Conservation (phyloP, 192 early-diverging fungal species). For the Gryganskiella cystojenkinii region DNA sequence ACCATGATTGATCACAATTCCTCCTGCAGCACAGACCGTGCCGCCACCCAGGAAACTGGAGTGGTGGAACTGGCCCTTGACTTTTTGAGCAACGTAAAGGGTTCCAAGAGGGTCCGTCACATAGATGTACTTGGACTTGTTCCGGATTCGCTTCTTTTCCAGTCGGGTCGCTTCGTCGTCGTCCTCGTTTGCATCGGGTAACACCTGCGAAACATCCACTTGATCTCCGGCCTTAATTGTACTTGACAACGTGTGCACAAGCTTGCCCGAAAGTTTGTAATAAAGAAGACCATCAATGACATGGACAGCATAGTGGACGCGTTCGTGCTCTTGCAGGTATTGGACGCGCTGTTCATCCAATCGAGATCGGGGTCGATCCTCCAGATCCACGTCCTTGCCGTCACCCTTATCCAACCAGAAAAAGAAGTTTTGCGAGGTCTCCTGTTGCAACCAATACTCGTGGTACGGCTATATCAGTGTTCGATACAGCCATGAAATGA, state of each 20-base stretch:
- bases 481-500: not conserved
- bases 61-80: conserved; percentile 57
- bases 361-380: conserved; percentile 26
- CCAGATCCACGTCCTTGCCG: conserved; percentile 37
- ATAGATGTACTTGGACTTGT: conserved; percentile 55
- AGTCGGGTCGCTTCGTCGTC: conserved; percentile 31
- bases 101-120: conserved; percentile 46
- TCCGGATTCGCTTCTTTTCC: conserved; percentile 42
- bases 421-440: conserved; percentile 55
- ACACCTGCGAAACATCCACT: conserved; percentile 30
- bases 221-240: conserved; percentile 20
- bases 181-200: conserved; percentile 22
- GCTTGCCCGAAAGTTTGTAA: conserved; percentile 30
- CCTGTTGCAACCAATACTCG: conserved; percentile 47
- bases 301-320: conserved; percentile 41
- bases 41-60: conserved; percentile 56
- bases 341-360: conserved; percentile 45
- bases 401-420: conserved; percentile 56
- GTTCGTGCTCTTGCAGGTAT: conserved; percentile 48
- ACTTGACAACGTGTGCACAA: conserved; percentile 48
- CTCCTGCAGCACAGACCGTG: conserved; percentile 52
- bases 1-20: conserved; percentile 42
- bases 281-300: conserved; percentile 43
- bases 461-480: conserved; percentile 41
- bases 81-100: conserved; percentile 52